Conservation (phyloP, 352 stramenopile genomes). For the Phytophthora pluvialis region DNA sequence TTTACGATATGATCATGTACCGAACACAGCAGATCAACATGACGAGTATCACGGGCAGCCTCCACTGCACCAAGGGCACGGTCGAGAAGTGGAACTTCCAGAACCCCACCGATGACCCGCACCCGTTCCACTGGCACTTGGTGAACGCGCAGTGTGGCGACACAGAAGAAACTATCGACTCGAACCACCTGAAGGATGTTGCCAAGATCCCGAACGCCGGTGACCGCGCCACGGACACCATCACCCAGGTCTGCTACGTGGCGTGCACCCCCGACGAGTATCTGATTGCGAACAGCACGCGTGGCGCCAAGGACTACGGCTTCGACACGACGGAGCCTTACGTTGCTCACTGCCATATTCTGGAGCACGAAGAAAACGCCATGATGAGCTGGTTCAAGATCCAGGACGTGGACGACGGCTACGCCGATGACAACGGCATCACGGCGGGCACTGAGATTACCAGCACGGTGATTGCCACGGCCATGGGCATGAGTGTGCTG, state of each 20-base stretch:
- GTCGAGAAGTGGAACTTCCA: slow-evolving; percentile 86
- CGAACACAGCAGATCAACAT: slow-evolving; percentile 63
- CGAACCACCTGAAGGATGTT: slow-evolving; percentile 79
- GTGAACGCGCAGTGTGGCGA: slow-evolving; percentile 79
- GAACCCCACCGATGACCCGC: slow-evolving; percentile 78
- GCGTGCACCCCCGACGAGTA: slow-evolving; percentile 74
- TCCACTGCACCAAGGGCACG: slow-evolving; percentile 73
- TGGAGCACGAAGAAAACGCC: slow-evolving; percentile 78
- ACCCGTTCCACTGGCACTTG: slow-evolving; percentile 85
- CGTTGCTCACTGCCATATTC: slow-evolving; percentile 75
- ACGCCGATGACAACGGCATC: slow-evolving; percentile 52
- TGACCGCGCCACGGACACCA: slow-evolving; percentile 34
- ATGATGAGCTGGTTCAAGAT: slow-evolving; percentile 80
- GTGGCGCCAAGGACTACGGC: slow-evolving; percentile 58
- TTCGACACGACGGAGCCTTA: slow-evolving; percentile 76
- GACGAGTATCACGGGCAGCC: slow-evolving; percentile 43
- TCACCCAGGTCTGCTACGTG: slow-evolving; percentile 77
- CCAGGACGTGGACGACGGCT: slow-evolving; percentile 50
- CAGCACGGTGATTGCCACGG: slow-evolving; percentile 53
- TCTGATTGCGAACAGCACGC: slow-evolving; percentile 50
- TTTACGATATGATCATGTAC: slow-evolving; percentile 35
- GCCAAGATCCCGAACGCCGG: slow-evolving; percentile 71
- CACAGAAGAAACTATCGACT: slow-evolving; percentile 63
- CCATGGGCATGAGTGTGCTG: slow-evolving; percentile 76
- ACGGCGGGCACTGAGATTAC: slow-evolving; percentile 43